A percentile compares a stretch with the other conserved stretches of the same genome.
Conservation (phyloP, 345 rosid species). For the Salix udensis region DNA sequence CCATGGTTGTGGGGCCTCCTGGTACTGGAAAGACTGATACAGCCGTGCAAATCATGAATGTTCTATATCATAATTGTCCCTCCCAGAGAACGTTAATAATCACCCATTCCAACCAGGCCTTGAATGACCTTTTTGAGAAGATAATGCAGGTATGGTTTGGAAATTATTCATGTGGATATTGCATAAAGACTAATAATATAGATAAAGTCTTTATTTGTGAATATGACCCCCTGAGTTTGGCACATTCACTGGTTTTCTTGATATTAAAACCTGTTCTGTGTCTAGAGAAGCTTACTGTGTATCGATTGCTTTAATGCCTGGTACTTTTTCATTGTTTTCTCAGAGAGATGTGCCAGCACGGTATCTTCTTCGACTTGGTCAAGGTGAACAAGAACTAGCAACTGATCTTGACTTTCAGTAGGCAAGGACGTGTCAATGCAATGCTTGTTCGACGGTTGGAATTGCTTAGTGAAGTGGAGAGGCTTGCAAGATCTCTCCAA, state of each 20-base stretch:
- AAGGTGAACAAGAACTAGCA: slow-evolving; percentile 99
- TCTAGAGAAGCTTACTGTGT: slow-evolving; percentile 1
- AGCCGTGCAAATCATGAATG: slow-evolving; percentile 92
- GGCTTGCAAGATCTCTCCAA: slow-evolving; percentile 90
- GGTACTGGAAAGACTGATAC: slow-evolving; percentile 99
- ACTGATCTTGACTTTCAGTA: slow-evolving; percentile 96
- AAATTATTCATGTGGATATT: background rate
- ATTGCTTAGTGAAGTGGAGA: slow-evolving; percentile 86
- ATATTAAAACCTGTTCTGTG: background rate
- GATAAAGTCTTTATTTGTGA: background rate
- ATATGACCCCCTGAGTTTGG: background rate
- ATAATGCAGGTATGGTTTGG: slow-evolving; percentile 70
- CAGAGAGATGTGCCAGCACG: slow-evolving; percentile 99
- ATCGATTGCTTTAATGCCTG: slow-evolving; percentile 10
- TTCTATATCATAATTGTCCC: slow-evolving; percentile 95
- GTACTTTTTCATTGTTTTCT: slow-evolving; percentile 23
- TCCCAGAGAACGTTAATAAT: slow-evolving; percentile 95
- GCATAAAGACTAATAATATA: background rate
- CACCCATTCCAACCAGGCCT: slow-evolving; percentile 96
- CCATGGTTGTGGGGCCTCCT: slow-evolving; percentile 99
- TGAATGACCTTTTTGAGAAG: slow-evolving; percentile 98
- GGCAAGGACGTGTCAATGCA: slow-evolving; percentile 98
- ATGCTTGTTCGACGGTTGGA: slow-evolving; percentile 97
- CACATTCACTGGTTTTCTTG: background rate
- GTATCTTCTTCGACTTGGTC: slow-evolving; percentile 98